Evolutionary conservation across 2,329 filamentous ascomycete species (phyloP), one percentile per base, ranked within the genome.

Genomic region (Chaetomiaceae sp.): DNA sequence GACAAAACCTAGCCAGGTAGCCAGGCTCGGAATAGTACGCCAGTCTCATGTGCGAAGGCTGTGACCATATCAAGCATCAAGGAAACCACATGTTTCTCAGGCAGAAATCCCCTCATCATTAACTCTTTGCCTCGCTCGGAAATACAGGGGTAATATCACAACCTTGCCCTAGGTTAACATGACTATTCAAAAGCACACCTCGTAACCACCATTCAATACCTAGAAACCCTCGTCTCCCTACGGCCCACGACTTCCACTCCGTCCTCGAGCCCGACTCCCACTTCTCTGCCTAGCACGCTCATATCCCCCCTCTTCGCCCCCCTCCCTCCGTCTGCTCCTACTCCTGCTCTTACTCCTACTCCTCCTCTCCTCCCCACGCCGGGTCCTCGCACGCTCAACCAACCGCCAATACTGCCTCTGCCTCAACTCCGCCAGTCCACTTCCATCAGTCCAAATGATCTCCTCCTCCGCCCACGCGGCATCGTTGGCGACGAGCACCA

Each of bases 391-490:
- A 2, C 27, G 39, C 40, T 54, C 48, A 17, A 59, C 58, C 44
- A 60, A 34, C 5, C 51, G 27, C 58, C 56, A 58, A 16, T 54
- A 60, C 19, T 46, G 44, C 39, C 48, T 44, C 33, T 54, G 47
- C 17, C 55, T 43, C 34, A 60, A 51, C 34, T 60, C 55, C 1
- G 43, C 38, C 33, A 60, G 16, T 1, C 54, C 55, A 0, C 50
- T 47, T 14, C 30, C 20, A 25, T 55, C 58, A 1, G 54, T 59
- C 58, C 57, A 59, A 3, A 54, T 30, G 14, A 59, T 56, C 38
- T 58, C 53, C 16, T 56, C 52, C 7, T 59, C 57, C 0, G 55
- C 54, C 57, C 58, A 59, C 5, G 17, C 20, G 1, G 58, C 53
- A 14, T 60, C 52, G n/a, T 55, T 49, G 5, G 58, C 57, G 4